Evolutionary conservation across 2,329 filamentous ascomycete genomes (phyloP), one percentile per base, ranked within the genome.

Genomic region (Aureobasidium sp.): DNA sequence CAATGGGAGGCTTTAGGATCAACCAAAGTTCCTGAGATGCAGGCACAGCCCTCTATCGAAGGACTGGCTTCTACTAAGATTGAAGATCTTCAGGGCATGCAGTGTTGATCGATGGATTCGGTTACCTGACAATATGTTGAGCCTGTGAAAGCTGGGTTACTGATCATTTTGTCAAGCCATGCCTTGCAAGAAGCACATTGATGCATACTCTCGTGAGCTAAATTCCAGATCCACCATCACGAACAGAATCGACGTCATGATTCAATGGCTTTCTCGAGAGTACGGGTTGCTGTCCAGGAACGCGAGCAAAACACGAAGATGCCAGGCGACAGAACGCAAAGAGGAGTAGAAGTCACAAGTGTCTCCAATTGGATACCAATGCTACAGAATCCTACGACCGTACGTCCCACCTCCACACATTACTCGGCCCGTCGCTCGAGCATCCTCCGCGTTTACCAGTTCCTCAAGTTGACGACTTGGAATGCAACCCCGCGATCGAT

Each of bases 291-390:
- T 30, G 21, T 36, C 37, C 49, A 39, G 9, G 2, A 8, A 39
- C 3, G 2, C 29, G n/a, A 52, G 52, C 36, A 16, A 36, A 42
- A 27, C 44, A 29, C 16, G 2, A 34, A 37, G 34, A 37, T 3
- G 15, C 6, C 34, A 37, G 34, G 34, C 34, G 16, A 54, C 52
- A 39, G n/a, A 5, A 29, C 21, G 5, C 36, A 54, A 16, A 32
- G 36, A 21, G 36, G 50, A 32, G 25, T 30, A 15, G 27, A 54
- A 32, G 34, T 15, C 27, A 36, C 54, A 48, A 48, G 8, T 30
- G 15, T 30, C 48, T 53, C 50, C 50, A 42, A 54, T 54, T 54
- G 50, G 50, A 21, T 42, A 54, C 50, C 50, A 42, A 54, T 30
- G 36, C 25, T 29, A 39, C 49, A 27, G 5, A 27, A 42, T 54